phyloP scores from a whole-genome alignment of 768 basidiomycete species.

The Russula emetica region DNA sequence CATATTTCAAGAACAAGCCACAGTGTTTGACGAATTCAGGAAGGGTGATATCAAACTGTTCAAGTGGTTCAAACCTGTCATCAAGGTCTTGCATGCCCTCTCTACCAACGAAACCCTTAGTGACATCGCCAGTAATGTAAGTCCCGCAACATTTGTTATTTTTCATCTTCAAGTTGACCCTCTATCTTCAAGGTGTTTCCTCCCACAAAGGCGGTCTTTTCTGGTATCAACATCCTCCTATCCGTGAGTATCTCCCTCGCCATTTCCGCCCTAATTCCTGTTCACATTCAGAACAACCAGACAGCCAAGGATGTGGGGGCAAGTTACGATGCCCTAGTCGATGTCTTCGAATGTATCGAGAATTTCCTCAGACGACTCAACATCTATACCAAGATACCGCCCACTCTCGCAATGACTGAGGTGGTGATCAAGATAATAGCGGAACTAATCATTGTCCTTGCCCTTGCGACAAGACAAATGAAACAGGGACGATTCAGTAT shows the following conservation, averaged over 20 bases:
- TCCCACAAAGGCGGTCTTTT: background rate
- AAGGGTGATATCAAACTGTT: background rate
- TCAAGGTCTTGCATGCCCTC: background rate
- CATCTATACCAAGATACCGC: background rate
- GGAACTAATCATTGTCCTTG: background rate
- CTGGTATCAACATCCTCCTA: background rate
- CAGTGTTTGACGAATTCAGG: background rate
- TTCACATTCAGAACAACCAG: background rate
- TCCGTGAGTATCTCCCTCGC: background rate
- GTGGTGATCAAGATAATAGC: background rate
- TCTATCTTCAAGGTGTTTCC: background rate
- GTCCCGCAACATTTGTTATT: background rate
- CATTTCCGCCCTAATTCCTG: no score
- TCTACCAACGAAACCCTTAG: background rate
- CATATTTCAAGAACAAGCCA: background rate
- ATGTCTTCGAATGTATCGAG: background rate
- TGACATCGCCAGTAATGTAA: background rate
- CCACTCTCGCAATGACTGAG: background rate
- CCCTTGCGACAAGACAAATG: background rate
- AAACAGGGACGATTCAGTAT: background rate
- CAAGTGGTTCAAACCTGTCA: background rate
- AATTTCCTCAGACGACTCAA: background rate
- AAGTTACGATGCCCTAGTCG: background rate
- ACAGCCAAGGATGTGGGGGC: background rate
- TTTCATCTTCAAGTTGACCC: background rate